Evolutionary conservation across 78 protist species (phyloP).

Genomic region (Mantamonas sphyraenae): DNA sequence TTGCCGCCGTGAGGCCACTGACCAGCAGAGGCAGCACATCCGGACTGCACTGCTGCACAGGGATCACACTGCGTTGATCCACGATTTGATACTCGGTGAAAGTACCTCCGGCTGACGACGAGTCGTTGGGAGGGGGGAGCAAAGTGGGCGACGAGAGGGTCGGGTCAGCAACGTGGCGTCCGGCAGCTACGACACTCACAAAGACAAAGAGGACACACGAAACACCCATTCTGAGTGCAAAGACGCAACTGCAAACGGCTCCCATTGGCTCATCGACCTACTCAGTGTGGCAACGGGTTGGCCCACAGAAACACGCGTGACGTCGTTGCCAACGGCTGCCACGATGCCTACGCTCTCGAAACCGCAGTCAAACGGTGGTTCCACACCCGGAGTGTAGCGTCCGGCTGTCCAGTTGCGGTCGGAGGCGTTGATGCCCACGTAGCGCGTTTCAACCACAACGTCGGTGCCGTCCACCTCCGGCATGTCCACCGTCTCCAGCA

Average conservation of each 20-base stretch:
- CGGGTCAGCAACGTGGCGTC: constrained; percentile 3
- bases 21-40: background rate
- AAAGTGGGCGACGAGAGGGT: too few species aligned
- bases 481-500: background rate
- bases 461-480: too few species aligned
- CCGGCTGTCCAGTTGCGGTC: constrained; percentile 20
- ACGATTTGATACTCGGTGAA: constrained; percentile 9
- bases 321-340: constrained; percentile 1
- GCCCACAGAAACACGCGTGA: background rate
- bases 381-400: constrained; percentile 12
- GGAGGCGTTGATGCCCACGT: constrained; percentile 36
- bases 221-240: too few species aligned
- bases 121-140: too few species aligned
- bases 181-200: background rate
- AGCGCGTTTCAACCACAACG: constrained; percentile 1
- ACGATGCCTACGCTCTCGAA: constrained; percentile 26
- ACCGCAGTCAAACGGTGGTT: constrained; percentile 49
- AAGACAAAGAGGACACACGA: too few species aligned
- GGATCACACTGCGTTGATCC: background rate
- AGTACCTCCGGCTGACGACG: too few species aligned
- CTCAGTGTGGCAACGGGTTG: constrained; percentile 29
- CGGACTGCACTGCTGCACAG: background rate
- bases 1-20: constrained; percentile 37
- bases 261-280: too few species aligned
- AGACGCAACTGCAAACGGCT: too few species aligned